Evolutionary conservation across 129 eudicot genomes (phyloP).

Genomic region (Oenanthe sinensis): DNA sequence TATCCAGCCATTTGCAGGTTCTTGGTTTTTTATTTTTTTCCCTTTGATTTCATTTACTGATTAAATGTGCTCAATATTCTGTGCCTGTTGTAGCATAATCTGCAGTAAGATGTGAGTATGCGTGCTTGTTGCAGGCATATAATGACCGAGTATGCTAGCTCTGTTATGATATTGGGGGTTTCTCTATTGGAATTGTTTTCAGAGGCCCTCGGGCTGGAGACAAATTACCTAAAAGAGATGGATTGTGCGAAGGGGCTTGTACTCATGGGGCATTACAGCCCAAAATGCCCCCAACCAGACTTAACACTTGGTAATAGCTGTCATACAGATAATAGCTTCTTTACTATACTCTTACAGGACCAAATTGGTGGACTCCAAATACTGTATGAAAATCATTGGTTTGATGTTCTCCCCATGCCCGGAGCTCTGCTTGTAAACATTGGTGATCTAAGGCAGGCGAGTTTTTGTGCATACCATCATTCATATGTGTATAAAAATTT

Average conservation of each 20-base stretch:
- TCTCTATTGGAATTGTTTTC: conserved; percentile 20
- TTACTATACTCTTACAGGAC: conserved; percentile 37
- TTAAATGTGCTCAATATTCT: too few species aligned
- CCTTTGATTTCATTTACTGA: neutral
- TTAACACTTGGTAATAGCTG: conserved; percentile 22
- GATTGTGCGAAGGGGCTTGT: conserved; percentile 15
- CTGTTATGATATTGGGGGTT: conserved; percentile 7
- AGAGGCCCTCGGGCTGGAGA: conserved; percentile 24
- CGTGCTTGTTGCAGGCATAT: neutral
- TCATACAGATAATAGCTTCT: conserved; percentile 30
- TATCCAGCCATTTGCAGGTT: conserved; percentile 34
- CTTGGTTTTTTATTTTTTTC: too few species aligned
- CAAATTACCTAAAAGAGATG: conserved; percentile 19
- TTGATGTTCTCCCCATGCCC: conserved; percentile 21
- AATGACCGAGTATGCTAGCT: neutral
- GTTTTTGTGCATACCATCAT: neutral
- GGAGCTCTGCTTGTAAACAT: conserved; percentile 37
- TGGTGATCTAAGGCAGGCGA: conserved; percentile 37
- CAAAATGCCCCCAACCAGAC: conserved; percentile 40
- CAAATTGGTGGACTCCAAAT: conserved; percentile 35
- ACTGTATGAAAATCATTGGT: conserved; percentile 27
- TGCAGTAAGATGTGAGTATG: neutral
- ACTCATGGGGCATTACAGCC: conserved; percentile 17
- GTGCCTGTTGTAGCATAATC: neutral
- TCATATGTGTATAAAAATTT: neutral